Percentiles rank a stretch among this genome's conserved stretches.
phyloP scores from a whole-genome alignment of 257 asterid species.

The Coffea canephora region DNA sequence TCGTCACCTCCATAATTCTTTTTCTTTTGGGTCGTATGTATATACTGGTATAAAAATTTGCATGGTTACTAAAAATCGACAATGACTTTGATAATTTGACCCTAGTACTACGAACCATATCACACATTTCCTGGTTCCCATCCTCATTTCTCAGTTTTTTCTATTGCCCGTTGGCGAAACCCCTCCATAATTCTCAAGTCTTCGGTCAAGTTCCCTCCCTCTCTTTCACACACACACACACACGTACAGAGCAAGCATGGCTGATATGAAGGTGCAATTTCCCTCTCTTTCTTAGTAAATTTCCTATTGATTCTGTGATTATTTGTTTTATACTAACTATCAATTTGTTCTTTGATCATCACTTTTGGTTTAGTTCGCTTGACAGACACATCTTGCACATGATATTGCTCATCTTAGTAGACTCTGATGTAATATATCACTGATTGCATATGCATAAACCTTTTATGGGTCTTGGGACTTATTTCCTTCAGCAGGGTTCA shows the following conservation, averaged over 20 bases:
- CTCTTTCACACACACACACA: not conserved
- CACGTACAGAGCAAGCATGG: not conserved
- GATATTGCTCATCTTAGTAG: no score
- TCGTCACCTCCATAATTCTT: not conserved
- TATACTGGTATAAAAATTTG: no score
- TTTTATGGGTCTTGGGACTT: not conserved
- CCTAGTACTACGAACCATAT: no score
- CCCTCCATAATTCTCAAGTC: not conserved
- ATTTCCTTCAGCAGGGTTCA: not conserved
- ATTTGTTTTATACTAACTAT: not conserved
- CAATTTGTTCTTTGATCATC: not conserved
- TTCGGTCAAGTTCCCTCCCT: conserved; percentile 1
- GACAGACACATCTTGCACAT: not conserved
- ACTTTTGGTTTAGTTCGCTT: not conserved
- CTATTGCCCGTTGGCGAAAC: not conserved
- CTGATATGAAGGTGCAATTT: conserved; percentile 24
- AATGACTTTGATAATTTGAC: not conserved
- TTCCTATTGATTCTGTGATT: not conserved
- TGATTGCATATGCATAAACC: no score
- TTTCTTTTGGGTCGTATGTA: not conserved
- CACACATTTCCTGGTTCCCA: not conserved
- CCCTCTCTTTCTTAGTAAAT: conserved; percentile 9
- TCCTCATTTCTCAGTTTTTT: not conserved
- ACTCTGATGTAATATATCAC: no score
- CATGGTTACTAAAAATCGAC: not conserved